Evolutionary conservation across 1,284 basidiomycete species (phyloP).

Genomic region (Thecaphora thlaspeos): DNA sequence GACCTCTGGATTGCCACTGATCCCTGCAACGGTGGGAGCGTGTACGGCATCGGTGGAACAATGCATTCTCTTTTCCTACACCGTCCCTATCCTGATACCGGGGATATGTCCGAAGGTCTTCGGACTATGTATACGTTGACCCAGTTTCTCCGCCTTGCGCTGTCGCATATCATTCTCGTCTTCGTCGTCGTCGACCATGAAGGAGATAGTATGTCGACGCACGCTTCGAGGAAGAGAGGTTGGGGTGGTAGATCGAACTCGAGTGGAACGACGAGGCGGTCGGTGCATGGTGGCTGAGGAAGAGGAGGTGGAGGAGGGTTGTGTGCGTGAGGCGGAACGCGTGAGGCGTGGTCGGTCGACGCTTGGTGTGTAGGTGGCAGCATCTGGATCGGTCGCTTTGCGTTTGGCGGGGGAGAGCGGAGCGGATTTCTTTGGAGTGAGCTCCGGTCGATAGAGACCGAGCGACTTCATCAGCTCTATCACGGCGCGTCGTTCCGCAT

Average conservation of each 20-base stretch:
- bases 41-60: constrained; percentile 39
- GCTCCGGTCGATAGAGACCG: constrained; percentile 9
- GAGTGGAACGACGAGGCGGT: neutral
- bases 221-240: neutral
- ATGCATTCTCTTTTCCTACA: constrained; percentile 36
- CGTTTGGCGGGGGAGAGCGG: neutral
- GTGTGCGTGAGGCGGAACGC: constrained; percentile 6
- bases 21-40: constrained; percentile 73
- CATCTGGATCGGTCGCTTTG: neutral
- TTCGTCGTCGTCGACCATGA: neutral
- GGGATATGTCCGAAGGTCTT: constrained; percentile 58
- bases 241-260: too few species aligned
- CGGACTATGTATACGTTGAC: constrained; percentile 26
- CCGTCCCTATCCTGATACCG: constrained; percentile 31
- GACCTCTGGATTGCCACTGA: constrained; percentile 64
- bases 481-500: constrained; percentile 16
- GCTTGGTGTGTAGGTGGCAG: too few species aligned
- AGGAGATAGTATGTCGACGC: constrained; percentile 1
- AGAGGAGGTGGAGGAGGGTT: neutral
- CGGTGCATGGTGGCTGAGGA: too few species aligned
- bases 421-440: neutral
- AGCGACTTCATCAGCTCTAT: constrained; percentile 27
- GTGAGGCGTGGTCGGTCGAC: constrained; percentile 11
- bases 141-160: constrained; percentile 17
- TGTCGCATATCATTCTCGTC: constrained; percentile 9